A percentile compares a stretch with the other conserved stretches of the same genome.
These are phyloP conservation scores for Sordariomycetes sp. DNA, from an alignment of 2,329 filamentous ascomycete genomes.

Conservation along the genomic window DNA sequence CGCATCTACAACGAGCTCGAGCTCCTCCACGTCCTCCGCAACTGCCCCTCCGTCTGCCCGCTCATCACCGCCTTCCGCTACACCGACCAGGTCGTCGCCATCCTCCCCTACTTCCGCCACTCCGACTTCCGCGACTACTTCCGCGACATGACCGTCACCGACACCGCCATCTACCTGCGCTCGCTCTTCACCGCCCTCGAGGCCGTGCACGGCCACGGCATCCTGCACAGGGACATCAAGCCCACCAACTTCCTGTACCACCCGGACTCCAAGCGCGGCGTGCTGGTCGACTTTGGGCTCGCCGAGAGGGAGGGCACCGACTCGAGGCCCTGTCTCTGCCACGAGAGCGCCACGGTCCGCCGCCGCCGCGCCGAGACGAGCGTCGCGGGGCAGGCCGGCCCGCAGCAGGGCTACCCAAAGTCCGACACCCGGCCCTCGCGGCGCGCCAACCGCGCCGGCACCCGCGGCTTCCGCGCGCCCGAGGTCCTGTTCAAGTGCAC, in stretches of 20 bases:
- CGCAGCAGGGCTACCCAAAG: conserved; percentile 68
- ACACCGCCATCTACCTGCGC: conserved; percentile 83
- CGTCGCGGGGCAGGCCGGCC: conserved; percentile 40
- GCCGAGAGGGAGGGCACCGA: conserved; percentile 77
- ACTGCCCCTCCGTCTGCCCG: conserved; percentile 79
- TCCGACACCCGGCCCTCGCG: conserved; percentile 79
- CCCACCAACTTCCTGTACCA: conserved; percentile 97
- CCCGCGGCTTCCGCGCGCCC: conserved; percentile 87
- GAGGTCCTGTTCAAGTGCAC: conserved; percentile 98
- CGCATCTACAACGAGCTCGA: conserved; percentile 96
- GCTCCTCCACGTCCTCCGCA: conserved; percentile 75
- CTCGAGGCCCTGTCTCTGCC: conserved; percentile 72
- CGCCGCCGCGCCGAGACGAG: conserved; percentile 48
- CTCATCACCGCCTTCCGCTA: conserved; percentile 94
- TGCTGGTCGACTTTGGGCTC: conserved; percentile 97
- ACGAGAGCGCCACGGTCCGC: conserved; percentile 51
- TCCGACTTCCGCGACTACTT: conserved; percentile 94
- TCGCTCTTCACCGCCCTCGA: conserved; percentile 78
- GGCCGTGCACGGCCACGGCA: conserved; percentile 72
- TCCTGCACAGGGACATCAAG: conserved; percentile 93
- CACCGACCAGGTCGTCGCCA: conserved; percentile 88
- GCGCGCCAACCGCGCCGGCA: conserved; percentile 88
- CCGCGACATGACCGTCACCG: conserved; percentile 72
- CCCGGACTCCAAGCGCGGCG: conserved; percentile 65
- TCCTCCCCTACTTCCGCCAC: conserved; percentile 92